A percentile compares a stretch with the other conserved stretches of the same genome.
These are phyloP conservation scores for Trapa incisa DNA, from an alignment of 345 rosid species.

Conservation along the genomic window DNA sequence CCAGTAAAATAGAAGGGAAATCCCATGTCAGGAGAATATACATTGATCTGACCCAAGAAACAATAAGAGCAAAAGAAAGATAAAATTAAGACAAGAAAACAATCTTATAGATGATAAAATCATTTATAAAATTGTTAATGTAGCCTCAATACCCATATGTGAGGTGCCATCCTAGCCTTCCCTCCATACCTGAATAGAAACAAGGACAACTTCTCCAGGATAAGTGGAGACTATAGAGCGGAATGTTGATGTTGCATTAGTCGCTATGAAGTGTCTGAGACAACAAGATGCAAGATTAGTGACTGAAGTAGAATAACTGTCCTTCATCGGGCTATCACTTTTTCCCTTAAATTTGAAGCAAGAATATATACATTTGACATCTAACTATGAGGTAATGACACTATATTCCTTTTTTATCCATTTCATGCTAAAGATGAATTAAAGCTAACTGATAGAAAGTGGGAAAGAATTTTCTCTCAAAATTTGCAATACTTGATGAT, in stretches of 20 bases:
- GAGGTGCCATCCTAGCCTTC: too few relatives aligned
- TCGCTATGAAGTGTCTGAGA: constrained; percentile 40
- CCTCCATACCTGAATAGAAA: constrained; percentile 41
- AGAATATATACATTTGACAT: background rate
- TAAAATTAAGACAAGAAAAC: background rate
- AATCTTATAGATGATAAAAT: background rate
- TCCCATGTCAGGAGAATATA: background rate
- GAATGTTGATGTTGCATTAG: constrained; percentile 56
- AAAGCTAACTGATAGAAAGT: background rate
- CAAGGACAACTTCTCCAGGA: constrained; percentile 44
- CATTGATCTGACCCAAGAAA: background rate
- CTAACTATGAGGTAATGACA: background rate
- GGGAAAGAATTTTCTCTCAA: background rate
- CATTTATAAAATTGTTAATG: background rate
- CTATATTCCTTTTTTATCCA: background rate
- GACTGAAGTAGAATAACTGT: background rate
- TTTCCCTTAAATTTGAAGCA: background rate
- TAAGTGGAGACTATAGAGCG: constrained; percentile 44
- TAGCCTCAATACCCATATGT: too few relatives aligned
- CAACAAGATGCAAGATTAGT: background rate
- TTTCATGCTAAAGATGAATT: background rate
- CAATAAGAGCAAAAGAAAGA: background rate
- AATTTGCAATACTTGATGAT: background rate
- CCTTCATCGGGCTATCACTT: background rate
- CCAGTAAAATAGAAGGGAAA: background rate